Evolutionary conservation across 139 green algal species (phyloP).

Genomic region (Picochlorum sp.): DNA sequence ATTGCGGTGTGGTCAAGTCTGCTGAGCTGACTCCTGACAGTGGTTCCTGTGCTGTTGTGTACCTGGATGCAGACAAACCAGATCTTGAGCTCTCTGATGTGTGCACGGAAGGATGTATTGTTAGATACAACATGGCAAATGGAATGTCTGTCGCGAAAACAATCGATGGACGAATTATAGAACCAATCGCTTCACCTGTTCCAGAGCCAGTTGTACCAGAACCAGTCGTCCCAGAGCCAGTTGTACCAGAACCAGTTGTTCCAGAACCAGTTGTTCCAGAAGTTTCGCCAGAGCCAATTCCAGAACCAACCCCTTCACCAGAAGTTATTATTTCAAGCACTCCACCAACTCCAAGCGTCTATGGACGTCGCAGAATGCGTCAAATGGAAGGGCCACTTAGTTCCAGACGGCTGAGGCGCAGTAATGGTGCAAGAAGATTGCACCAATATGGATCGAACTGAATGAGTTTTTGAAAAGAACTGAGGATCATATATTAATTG

Average conservation of each 20-base stretch:
- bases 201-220: neutral
- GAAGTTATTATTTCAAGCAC: too few species aligned
- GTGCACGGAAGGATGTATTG: neutral
- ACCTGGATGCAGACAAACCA: neutral
- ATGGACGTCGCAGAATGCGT: too few species aligned
- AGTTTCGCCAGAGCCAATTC: neutral
- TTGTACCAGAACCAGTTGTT: neutral
- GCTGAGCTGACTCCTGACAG: neutral
- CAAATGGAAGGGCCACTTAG: too few species aligned
- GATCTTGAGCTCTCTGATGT: slow-evolving; percentile 2
- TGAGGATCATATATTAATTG: slow-evolving; percentile 4
- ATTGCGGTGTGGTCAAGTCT: neutral
- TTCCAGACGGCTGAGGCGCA: neutral
- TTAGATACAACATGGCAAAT: slow-evolving; percentile 4
- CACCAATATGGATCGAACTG: slow-evolving; percentile 1
- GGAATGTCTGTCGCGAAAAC: slow-evolving; percentile 1
- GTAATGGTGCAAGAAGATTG: neutral
- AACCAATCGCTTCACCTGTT: neutral
- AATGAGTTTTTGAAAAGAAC: slow-evolving; percentile 9
- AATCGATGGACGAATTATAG: neutral
- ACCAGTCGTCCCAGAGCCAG: neutral
- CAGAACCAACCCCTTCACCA: neutral
- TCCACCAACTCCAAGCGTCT: too few species aligned
- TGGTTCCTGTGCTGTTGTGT: neutral
- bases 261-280: neutral